phyloP scores from a whole-genome alignment of 768 basidiomycete genomes.

The Rhodotorula sphaerocarpa region DNA sequence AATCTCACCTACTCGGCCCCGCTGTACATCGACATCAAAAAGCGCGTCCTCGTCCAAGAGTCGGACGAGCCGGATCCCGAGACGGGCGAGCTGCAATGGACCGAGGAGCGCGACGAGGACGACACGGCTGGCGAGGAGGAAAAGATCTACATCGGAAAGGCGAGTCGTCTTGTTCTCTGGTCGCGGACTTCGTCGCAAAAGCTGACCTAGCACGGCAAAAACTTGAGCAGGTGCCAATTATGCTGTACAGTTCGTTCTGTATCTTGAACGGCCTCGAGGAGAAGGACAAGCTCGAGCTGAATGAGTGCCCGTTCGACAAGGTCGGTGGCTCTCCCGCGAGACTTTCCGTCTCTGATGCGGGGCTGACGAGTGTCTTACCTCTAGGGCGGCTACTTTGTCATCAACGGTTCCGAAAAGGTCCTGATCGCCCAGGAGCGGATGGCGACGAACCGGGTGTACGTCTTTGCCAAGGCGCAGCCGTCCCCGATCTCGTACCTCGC shows the following conservation, averaged over 20 bases:
- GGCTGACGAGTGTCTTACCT: not conserved
- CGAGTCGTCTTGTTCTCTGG: slow-evolving; percentile 44
- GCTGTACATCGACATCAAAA: slow-evolving; percentile 89
- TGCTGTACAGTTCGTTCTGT: slow-evolving; percentile 93
- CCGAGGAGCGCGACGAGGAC: slow-evolving; percentile 30
- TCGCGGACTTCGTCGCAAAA: slow-evolving; percentile 41
- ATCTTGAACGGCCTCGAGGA: slow-evolving; percentile 72
- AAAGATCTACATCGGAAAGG: slow-evolving; percentile 94
- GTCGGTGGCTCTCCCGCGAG: slow-evolving; percentile 29
- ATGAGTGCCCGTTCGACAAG: slow-evolving; percentile 95
- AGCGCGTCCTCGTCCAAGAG: slow-evolving; percentile 64
- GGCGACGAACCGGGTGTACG: slow-evolving; percentile 99
- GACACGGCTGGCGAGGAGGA: slow-evolving; percentile 42
- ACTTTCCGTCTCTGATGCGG: not conserved
- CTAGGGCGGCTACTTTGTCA: slow-evolving; percentile 95
- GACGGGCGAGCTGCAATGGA: slow-evolving; percentile 37
- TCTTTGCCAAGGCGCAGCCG: slow-evolving; percentile 94
- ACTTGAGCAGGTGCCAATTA: slow-evolving; percentile 57
- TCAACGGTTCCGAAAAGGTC: slow-evolving; percentile 99
- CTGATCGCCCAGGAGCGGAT: slow-evolving; percentile 98
- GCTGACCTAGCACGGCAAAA: no score
- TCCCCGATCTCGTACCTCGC: slow-evolving; percentile 92
- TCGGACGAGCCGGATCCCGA: slow-evolving; percentile 65
- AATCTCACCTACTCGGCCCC: slow-evolving; percentile 96
- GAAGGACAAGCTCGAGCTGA: slow-evolving; percentile 75